Evolutionary conservation across 2,329 filamentous ascomycete species (phyloP), one percentile per base, ranked within the genome.

Genomic region (Alternaria arbusti): DNA sequence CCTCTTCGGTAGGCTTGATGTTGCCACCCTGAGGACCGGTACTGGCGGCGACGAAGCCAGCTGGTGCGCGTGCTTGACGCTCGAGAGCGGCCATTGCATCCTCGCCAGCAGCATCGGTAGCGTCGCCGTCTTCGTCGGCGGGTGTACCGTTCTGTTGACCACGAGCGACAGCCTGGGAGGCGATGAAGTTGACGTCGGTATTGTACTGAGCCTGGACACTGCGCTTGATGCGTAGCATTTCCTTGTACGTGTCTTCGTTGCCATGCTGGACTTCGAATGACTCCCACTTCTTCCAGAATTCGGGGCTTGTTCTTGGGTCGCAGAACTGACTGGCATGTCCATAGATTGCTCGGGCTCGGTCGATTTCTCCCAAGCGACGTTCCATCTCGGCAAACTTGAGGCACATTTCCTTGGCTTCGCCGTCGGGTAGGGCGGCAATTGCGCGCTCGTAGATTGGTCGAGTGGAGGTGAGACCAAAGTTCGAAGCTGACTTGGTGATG

Each of bases 351-450:
- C 96, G 87, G 44, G 96, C 95, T 62, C 96, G 90, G 79, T 99
- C 96, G 78, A 99, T 96, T 78, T 97, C 94, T 66, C 94, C 94
- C 6, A 97, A 84, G 28, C 94, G 85, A 73, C 94, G 89, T 83
- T 97, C 94, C 94, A 97, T 97, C 74, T 97, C 94, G 2, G 96
- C 96, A 77, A 99, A 99, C 78, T 97, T 98, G 78, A 99, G 89
- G 82, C 96, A 99, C 96, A 99, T 99, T 72, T 96, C 92, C 77
- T 94, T 93, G 7, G 95, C 96, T 81, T 98, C 96, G 66, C 86
- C 88, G 80, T 99, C 96, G 0, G 96, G 95, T 36, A 99, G 85
- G n/a, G 94, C 92, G 11, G 93, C 90, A 70, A 99, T 97, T 40
- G 96, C 95, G 60, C 94, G 90, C 82, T 99, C 96, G 84, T 99